phyloP scores from a whole-genome alignment of 768 basidiomycete genomes.

The Termitomyces sp. region DNA sequence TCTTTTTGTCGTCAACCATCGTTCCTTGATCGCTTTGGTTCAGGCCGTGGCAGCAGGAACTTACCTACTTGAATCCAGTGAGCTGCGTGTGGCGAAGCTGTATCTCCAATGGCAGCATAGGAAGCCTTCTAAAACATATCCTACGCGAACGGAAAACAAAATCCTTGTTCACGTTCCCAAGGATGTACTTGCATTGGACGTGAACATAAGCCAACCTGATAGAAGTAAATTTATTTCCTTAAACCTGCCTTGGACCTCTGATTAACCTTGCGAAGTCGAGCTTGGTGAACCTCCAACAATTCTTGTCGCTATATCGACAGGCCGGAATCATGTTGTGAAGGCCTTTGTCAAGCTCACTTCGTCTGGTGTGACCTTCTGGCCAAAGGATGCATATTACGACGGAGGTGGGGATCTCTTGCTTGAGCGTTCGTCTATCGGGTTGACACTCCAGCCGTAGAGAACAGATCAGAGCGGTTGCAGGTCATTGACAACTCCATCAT shows the following conservation, averaged over 20 bases:
- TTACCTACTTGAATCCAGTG: slow-evolving; percentile 62
- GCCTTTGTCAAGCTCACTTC: slow-evolving; percentile 49
- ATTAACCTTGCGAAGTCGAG: slow-evolving; percentile 40
- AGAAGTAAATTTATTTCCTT: slow-evolving; percentile 22
- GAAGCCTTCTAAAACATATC: slow-evolving; percentile 22
- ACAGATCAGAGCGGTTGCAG: slow-evolving; percentile 23
- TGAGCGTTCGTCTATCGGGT: not conserved
- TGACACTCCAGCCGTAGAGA: slow-evolving; percentile 8
- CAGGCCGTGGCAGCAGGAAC: slow-evolving; percentile 70
- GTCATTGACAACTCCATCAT: slow-evolving; percentile 37
- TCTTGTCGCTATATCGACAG: slow-evolving; percentile 53
- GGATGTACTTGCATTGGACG: slow-evolving; percentile 57
- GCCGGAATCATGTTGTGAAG: slow-evolving; percentile 58
- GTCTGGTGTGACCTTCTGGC: slow-evolving; percentile 47
- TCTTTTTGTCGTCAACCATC: not conserved
- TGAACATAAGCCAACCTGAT: slow-evolving; percentile 56
- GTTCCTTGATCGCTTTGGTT: not conserved
- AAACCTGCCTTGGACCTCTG: not conserved
- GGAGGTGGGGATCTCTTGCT: slow-evolving; percentile 22
- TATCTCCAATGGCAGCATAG: slow-evolving; percentile 61
- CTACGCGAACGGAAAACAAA: slow-evolving; percentile 23
- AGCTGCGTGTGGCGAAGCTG: slow-evolving; percentile 59
- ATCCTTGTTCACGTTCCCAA: slow-evolving; percentile 55
- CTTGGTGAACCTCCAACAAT: slow-evolving; percentile 54
- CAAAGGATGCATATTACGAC: slow-evolving; percentile 33